A percentile compares a stretch with the other conserved stretches of the same genome.
Evolutionary conservation across 73 alveolate genomes (phyloP).

Genomic region (Tetrahymena borealis): DNA sequence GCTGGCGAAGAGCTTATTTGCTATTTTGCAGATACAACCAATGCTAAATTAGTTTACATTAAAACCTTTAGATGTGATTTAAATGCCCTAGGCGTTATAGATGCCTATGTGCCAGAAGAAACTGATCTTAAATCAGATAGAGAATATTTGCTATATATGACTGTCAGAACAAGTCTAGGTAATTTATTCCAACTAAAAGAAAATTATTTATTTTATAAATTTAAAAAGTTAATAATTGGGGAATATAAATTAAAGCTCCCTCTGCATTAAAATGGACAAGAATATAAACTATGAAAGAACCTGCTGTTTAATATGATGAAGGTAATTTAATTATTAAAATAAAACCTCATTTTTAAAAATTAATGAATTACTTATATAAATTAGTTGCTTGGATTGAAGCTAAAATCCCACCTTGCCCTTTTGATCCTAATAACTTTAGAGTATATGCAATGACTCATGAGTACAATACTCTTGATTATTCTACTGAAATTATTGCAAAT

Average conservation of each 20-base stretch:
- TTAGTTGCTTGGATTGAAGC: conserved; percentile 34
- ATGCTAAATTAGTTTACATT: neutral
- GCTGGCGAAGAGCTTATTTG: neutral
- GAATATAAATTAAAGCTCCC: neutral
- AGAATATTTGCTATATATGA: conserved; percentile 15
- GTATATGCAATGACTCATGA: conserved; percentile 7
- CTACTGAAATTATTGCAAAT: neutral
- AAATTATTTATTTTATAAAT: neutral
- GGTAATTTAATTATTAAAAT: neutral
- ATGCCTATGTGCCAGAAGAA: conserved; percentile 28
- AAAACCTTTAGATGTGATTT: conserved; percentile 39
- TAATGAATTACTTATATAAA: neutral
- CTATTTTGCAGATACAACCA: conserved; percentile 23
- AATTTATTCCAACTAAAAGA: neutral
- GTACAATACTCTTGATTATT: conserved; percentile 9
- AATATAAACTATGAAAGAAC: conserved; percentile 10
- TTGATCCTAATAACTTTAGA: conserved; percentile 13
- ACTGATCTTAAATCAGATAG: conserved; percentile 19
- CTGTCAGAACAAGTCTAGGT: neutral
- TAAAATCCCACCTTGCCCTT: conserved; percentile 28
- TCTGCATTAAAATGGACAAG: conserved; percentile 29
- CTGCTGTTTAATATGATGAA: neutral
- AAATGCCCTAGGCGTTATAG: neutral
- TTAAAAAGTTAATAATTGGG: neutral
- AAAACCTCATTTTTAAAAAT: neutral